Evolutionary conservation across 169 alveolate species (phyloP).

Genomic region (Cryptosporidium bovis): DNA sequence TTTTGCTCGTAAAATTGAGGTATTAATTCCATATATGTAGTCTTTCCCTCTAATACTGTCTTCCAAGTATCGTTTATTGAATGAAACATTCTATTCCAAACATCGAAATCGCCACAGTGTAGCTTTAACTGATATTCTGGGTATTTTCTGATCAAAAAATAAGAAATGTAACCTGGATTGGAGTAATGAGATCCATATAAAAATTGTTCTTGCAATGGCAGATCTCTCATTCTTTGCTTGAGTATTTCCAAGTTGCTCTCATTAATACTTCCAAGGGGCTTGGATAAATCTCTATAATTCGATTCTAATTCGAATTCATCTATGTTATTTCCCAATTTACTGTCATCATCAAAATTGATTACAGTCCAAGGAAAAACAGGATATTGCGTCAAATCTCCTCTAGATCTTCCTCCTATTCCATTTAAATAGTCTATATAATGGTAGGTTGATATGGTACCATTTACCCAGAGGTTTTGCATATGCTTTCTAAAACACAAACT

Average conservation of each 20-base stretch:
- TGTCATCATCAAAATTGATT: constrained; percentile 83
- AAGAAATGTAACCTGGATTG: constrained; percentile 96
- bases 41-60: constrained; percentile 81
- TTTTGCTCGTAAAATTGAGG: constrained; percentile 93
- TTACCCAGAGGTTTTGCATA: constrained; percentile 87
- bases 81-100: constrained; percentile 80
- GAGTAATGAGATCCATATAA: constrained; percentile 97
- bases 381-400: constrained; percentile 94
- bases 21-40: constrained; percentile 91
- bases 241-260: constrained; percentile 83
- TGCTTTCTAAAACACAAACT: constrained; percentile 78
- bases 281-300: constrained; percentile 89
- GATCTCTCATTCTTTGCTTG: constrained; percentile 85
- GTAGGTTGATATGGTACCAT: constrained; percentile 92
- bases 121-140: constrained; percentile 95
- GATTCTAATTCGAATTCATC: constrained; percentile 9
- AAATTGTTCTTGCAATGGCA: constrained; percentile 84
- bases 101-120: constrained; percentile 91
- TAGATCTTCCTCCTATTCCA: constrained; percentile 91
- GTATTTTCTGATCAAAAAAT: constrained; percentile 91
- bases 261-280: constrained; percentile 93
- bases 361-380: constrained; percentile 98
- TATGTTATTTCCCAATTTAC: constrained; percentile 46
- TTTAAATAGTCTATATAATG: constrained; percentile 93
- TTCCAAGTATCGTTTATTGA: constrained; percentile 35